These are phyloP conservation scores for Torrubiellomyces zombiae DNA, from an alignment of 2,329 filamentous ascomycete genomes.

Conservation along the genomic window DNA sequence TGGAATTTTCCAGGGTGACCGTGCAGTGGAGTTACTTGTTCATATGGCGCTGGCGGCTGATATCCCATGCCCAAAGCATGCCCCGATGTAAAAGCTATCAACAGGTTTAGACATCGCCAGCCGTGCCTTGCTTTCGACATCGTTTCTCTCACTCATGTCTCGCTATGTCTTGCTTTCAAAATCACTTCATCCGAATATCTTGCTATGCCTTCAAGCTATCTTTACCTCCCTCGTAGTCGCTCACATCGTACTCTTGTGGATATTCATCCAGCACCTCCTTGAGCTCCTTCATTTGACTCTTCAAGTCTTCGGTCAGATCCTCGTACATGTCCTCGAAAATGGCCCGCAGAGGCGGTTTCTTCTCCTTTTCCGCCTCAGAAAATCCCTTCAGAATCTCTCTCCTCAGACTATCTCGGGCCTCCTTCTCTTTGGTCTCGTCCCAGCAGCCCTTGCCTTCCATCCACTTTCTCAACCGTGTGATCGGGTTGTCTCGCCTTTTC, in stretches of 20 bases:
- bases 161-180: no score
- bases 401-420: conserved; percentile 45
- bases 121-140: no score
- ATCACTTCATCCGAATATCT: not conserved
- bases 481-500: conserved; percentile 81
- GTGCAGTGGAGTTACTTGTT: no score
- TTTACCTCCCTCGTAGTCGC: conserved; percentile 57
- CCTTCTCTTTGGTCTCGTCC: conserved; percentile 70
- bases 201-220: conserved; percentile 33
- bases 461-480: conserved; percentile 75
- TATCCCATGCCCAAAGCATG: no score
- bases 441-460: conserved; percentile 71
- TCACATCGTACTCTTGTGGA: conserved; percentile 80
- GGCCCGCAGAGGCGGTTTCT: conserved; percentile 53
- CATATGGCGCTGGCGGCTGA: no score
- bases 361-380: conserved; percentile 63
- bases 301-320: conserved; percentile 63
- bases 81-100: no score
- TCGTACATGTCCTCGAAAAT: conserved; percentile 89
- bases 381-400: conserved; percentile 76
- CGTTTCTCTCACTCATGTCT: no score
- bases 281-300: conserved; percentile 54
- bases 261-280: conserved; percentile 68
- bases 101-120: no score
- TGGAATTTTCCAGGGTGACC: no score